Conservation (phyloP, 169 alveolate genomes). For the Perkinsus marinus region DNA sequence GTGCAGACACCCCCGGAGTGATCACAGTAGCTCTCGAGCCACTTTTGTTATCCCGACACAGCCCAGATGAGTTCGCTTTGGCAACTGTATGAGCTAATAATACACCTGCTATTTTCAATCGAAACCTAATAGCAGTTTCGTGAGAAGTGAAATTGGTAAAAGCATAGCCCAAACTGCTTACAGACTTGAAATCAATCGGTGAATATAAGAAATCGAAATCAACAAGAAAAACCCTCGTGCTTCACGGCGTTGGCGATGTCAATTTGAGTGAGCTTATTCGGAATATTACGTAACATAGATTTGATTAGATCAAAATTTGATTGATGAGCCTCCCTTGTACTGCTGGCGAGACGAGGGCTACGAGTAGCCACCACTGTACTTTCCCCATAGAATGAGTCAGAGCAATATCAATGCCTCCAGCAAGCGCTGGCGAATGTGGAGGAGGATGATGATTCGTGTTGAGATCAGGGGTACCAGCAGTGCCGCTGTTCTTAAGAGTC, state of each 20-base stretch:
- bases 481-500: not conserved
- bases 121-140: not conserved
- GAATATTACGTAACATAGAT: not conserved
- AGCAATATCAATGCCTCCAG: not conserved
- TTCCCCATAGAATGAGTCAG: not conserved
- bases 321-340: not conserved
- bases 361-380: not conserved
- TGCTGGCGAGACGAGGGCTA: not conserved
- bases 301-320: not conserved
- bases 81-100: not conserved
- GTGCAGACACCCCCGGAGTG: not conserved
- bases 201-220: not conserved
- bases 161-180: not conserved
- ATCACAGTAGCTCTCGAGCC: not conserved
- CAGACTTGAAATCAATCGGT: not conserved
- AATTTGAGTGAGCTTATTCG: not conserved
- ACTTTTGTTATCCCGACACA: not conserved
- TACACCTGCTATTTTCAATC: not conserved
- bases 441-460: too few relatives aligned
- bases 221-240: not conserved
- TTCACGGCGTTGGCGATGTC: not conserved
- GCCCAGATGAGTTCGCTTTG: not conserved
- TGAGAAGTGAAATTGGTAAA: not conserved
- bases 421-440: not conserved
- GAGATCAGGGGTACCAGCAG: not conserved